These are phyloP conservation scores for Chlorella variabilis DNA, from an alignment of 163 green algal species.

Conservation along the genomic window DNA sequence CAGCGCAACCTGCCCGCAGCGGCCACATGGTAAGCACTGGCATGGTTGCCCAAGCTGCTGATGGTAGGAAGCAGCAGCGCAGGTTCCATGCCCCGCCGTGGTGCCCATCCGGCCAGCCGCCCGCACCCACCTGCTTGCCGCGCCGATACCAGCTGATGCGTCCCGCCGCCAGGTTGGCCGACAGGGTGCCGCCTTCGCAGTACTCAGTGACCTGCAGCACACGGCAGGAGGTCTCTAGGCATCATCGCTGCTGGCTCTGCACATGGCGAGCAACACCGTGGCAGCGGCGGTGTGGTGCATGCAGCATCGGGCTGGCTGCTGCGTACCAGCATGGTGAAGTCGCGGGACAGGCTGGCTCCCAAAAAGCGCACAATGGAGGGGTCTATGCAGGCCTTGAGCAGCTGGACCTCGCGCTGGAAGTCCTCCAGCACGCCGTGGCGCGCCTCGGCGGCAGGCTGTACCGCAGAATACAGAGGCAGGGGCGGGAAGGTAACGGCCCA, in stretches of 20 bases:
- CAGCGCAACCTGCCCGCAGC: constrained; percentile 26
- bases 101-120: no score
- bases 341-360: constrained; percentile 7
- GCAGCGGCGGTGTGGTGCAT: no score
- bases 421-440: background rate
- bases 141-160: constrained; percentile 20
- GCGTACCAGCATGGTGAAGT: constrained; percentile 16
- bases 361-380: constrained; percentile 47
- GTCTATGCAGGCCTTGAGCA: constrained; percentile 47
- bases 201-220: constrained; percentile 41
- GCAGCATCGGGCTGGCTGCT: no score
- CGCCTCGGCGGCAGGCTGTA: background rate
- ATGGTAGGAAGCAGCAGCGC: background rate
- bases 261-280: no score
- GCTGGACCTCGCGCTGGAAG: constrained; percentile 33
- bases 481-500: no score
- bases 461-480: background rate
- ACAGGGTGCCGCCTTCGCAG: constrained; percentile 25
- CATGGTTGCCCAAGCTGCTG: no score
- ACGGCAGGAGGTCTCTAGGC: no score
- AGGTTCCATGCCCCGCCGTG: background rate
- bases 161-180: constrained; percentile 13
- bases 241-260: no score
- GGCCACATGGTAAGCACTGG: no score
- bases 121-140: constrained; percentile 14